These are phyloP conservation scores for Nakazawaea ishiwadae DNA, from an alignment of 805 yeast genomes.

Conservation along the genomic window DNA sequence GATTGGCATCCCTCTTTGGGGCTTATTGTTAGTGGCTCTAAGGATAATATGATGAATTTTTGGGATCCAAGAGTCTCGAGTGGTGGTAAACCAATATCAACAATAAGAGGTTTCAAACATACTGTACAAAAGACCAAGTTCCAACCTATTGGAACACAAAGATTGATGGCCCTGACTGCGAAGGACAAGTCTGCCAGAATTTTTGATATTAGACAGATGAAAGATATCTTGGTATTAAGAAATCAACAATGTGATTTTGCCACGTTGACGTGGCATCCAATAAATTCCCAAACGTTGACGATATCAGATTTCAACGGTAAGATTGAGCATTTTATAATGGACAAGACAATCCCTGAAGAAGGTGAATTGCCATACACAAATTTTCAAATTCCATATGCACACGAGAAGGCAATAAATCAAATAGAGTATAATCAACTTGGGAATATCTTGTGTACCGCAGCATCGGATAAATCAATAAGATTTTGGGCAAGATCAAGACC, in stretches of 20 bases:
- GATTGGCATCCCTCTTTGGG: constrained; percentile 96
- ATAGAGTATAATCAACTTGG: constrained; percentile 93
- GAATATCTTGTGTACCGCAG: constrained; percentile 85
- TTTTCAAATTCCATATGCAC: constrained; percentile 76
- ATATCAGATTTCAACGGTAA: constrained; percentile 91
- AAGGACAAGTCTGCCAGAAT: constrained; percentile 85
- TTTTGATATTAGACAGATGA: constrained; percentile 84
- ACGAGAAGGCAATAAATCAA: constrained; percentile 87
- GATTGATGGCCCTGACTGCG: constrained; percentile 79
- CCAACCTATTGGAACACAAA: constrained; percentile 73
- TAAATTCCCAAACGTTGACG: constrained; percentile 72
- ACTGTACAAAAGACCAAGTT: constrained; percentile 84
- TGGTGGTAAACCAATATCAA: constrained; percentile 58
- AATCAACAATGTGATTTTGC: constrained; percentile 83
- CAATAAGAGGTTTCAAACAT: constrained; percentile 89
- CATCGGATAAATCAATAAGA: constrained; percentile 87
- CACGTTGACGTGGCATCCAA: constrained; percentile 89
- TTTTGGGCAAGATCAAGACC: constrained; percentile 96
- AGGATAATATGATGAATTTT: constrained; percentile 85
- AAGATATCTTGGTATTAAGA: constrained; percentile 64
- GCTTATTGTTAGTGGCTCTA: constrained; percentile 86
- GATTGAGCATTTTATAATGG: constrained; percentile 69
- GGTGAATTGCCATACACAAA: constrained; percentile 3
- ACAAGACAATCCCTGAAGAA: constrained; percentile 39
- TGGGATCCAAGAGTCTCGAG: constrained; percentile 85